Evolutionary conservation across 345 rosid species (phyloP).

Genomic region (Citrus reticulata): DNA sequence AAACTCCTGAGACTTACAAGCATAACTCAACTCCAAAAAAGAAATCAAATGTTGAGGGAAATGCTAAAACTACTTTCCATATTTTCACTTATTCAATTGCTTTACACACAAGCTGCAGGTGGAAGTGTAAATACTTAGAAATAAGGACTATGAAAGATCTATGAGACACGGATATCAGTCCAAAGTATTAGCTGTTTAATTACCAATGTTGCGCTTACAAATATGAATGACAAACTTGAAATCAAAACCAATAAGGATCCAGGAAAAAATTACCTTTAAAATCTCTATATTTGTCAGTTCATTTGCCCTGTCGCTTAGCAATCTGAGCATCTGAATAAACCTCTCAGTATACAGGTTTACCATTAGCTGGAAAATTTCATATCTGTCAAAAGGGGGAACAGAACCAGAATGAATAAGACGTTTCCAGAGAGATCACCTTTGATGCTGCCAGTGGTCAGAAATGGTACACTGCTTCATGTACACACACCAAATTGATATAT

Average conservation of each 20-base stretch:
- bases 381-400: conserved; percentile 55
- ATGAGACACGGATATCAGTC: no score
- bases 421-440: neutral
- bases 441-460: neutral
- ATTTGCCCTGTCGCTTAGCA: conserved; percentile 93
- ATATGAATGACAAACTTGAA: conserved; percentile 3
- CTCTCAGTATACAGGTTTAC: conserved; percentile 98
- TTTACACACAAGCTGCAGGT: neutral
- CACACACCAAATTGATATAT: neutral
- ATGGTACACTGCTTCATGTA: neutral
- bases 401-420: conserved; percentile 5
- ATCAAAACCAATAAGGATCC: neutral
- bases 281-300: conserved; percentile 95
- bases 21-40: no score
- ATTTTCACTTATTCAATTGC: neutral
- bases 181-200: neutral
- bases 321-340: conserved; percentile 96
- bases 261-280: conserved; percentile 58
- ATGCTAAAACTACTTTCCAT: neutral
- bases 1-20: neutral
- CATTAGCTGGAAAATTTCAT: conserved; percentile 98
- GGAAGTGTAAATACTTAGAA: neutral
- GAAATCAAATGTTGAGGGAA: neutral
- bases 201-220: neutral
- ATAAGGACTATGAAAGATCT: neutral